Evolutionary conservation across 2,329 filamentous ascomycete species (phyloP), one percentile per base, ranked within the genome.

Genomic region (Exophiala aquamarina): DNA sequence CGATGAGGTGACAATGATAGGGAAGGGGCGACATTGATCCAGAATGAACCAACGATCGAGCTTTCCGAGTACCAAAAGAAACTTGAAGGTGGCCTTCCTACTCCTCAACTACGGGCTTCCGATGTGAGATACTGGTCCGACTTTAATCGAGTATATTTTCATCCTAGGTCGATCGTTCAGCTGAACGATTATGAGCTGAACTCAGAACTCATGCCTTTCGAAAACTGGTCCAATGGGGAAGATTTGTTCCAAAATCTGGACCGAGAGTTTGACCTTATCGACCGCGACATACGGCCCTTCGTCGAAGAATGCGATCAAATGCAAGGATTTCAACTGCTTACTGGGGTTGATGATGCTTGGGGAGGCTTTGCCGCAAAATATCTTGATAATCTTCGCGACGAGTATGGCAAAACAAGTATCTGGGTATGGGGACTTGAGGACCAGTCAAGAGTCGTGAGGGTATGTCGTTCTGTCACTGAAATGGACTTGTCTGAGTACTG

Each of bases 91-190:
- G 90, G 89, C 17, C 64, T 78, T 4, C 66, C 79, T 3, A 76
- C 84, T 4, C 79, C 86, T 0, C 70, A 74, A 42, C 76, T 95
- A 15, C 85, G 78, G 1, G 75, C 82, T 1, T 79, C 83, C 5
- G 79, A 81, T 9, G 87, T 97, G n/a, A 82, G 89, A 44, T 97
- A 93, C 70, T 98, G 93, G 92, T 95, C 90, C 23, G 93, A 98
- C 67, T 97, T 90, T 68, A 94, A 89, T 58, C 82, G 89, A 19
- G 80, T 93, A n/a, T 98, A 83, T 68, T 96, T 87, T 64, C 91
- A 97, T 64, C 93, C 93, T 7, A 82, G 81, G 44, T 95, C 90
- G 10, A 81, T 95, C 44, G 77, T 95, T 8, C 91, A 95, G 63
- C 74, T 97, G 11, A 87, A 87, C 63, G 89, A 96, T 61, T 94